Percentiles rank a stretch among this genome's conserved stretches.
Evolutionary conservation across 805 yeast species (phyloP).

Genomic region (Cyberlindnera mississippiensis): DNA sequence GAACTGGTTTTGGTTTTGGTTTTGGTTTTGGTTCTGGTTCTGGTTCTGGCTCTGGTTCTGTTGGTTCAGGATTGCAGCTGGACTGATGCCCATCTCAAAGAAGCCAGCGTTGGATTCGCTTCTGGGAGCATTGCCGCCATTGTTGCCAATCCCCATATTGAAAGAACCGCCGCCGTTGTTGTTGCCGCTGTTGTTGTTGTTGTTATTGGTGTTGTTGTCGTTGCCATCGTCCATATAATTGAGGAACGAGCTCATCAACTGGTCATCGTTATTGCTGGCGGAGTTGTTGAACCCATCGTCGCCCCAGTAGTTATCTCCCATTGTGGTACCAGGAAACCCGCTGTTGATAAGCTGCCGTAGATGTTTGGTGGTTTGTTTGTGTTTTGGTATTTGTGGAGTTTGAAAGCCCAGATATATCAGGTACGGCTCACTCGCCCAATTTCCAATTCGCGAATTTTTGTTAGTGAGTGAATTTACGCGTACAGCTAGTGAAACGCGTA

Average conservation of each 20-base stretch:
- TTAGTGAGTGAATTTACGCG: slow-evolving; percentile 7
- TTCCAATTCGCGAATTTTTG: background rate
- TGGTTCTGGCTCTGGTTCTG: slow-evolving; percentile 9
- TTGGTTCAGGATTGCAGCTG: slow-evolving; percentile 22
- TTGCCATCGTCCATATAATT: slow-evolving; percentile 34
- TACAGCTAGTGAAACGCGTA: background rate
- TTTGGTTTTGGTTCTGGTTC: slow-evolving; percentile 9
- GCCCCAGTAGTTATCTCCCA: slow-evolving; percentile 29
- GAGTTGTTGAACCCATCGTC: slow-evolving; percentile 24
- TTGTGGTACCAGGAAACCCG: too few relatives aligned
- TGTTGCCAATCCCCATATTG: slow-evolving; percentile 2
- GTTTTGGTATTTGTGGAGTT: too few relatives aligned
- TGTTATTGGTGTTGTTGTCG: slow-evolving; percentile 28
- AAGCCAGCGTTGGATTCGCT: slow-evolving; percentile 13
- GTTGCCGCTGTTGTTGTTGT: slow-evolving; percentile 16
- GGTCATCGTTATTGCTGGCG: slow-evolving; percentile 20
- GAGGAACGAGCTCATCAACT: slow-evolving; percentile 43
- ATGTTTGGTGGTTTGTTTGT: too few relatives aligned
- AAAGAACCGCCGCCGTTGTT: slow-evolving; percentile 1
- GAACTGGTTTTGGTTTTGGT: slow-evolving; percentile 9
- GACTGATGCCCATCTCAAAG: slow-evolving; percentile 19
- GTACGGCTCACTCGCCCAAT: too few relatives aligned
- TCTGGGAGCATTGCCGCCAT: background rate
- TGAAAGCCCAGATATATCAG: too few relatives aligned
- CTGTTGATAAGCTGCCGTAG: background rate